phyloP scores from a whole-genome alignment of 345 rosid species.

The Stellera chamaejasme region DNA sequence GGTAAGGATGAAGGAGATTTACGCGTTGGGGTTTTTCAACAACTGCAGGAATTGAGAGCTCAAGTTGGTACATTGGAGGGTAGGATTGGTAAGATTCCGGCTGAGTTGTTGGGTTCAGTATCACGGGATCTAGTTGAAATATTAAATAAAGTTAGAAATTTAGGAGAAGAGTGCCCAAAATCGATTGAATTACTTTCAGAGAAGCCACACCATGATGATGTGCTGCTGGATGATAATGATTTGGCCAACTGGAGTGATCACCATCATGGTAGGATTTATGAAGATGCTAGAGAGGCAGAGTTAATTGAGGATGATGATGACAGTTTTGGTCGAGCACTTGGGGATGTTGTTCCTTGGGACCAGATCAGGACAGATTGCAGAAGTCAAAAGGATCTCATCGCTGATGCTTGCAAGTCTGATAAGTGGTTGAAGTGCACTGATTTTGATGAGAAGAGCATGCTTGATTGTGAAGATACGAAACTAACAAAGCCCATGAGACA shows the following conservation, averaged over 20 bases:
- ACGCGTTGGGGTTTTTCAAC: slow-evolving; percentile 63
- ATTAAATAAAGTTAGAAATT: slow-evolving; percentile 55
- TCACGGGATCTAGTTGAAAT: slow-evolving; percentile 75
- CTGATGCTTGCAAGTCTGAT: slow-evolving; percentile 74
- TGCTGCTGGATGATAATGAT: slow-evolving; percentile 71
- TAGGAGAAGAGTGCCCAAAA: slow-evolving; percentile 68
- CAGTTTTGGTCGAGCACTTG: slow-evolving; percentile 82
- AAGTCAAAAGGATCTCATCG: slow-evolving; percentile 63
- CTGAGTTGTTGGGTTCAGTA: slow-evolving; percentile 48
- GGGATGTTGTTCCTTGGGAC: slow-evolving; percentile 91
- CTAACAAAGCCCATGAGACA: slow-evolving; percentile 78
- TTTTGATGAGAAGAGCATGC: slow-evolving; percentile 89
- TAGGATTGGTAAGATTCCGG: slow-evolving; percentile 53
- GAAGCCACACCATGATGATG: slow-evolving; percentile 54
- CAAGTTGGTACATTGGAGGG: slow-evolving; percentile 73
- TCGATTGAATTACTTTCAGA: slow-evolving; percentile 43
- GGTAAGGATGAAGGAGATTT: slow-evolving; percentile 70
- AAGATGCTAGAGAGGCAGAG: slow-evolving; percentile 65
- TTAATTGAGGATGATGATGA: slow-evolving; percentile 89
- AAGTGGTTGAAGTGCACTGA: slow-evolving; percentile 89
- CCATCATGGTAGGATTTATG: slow-evolving; percentile 60
- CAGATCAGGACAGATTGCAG: slow-evolving; percentile 63
- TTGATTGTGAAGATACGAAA: slow-evolving; percentile 85
- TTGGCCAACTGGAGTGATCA: slow-evolving; percentile 81
- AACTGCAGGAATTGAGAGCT: slow-evolving; percentile 65